Evolutionary conservation across 225 moss, liverwort and hornwort species (phyloP), one percentile per base, ranked within the genome.

Genomic region (Neckera pumila): DNA sequence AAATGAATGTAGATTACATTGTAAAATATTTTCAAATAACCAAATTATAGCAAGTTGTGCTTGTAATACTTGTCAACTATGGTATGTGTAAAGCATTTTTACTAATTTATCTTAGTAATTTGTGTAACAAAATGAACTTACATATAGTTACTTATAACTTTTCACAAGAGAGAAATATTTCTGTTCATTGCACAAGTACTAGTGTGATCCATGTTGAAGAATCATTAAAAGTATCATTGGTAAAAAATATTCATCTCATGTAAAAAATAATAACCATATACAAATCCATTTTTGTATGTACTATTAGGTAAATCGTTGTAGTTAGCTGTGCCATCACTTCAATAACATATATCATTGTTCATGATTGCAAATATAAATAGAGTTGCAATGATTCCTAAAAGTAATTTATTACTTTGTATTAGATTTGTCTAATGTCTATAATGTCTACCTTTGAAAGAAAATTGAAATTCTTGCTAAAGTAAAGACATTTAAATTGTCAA

Each of bases 181-280:
- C 30, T 47, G 30, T 0, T 4, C 11, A 74, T 43, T 27, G 6
- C 4, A 45, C 0, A 1, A 17, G 4, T 30, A 45, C 3, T 4
- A 30, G 2, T 30, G 27, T 0, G 0, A 28, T 49, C 20, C 4
- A 13, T 33, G 2, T 20, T 20, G 12, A 75, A 75, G 20, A 33
- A 49, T 20, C 20, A 75, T 20, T 20, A 49, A 1, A 12, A 75
- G 3, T 33, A 73, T 45, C 17, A 28, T 73, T 6, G 3, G 3
- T 28, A 45, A 43, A 43, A 73, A 73, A 45, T 30, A 45, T 73
- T 45, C 30, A 0, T 73, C 2, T 73, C 9, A 71, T 18, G 11
- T 27, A 16, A 27, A 27, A 15, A 3, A 2, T 70, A 12, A 9
- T 17, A 71, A 26, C 26, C 43, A 27, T 12, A 42, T 71, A 0